phyloP scores from a whole-genome alignment of 148 eudicot genomes.

The Rhododendron henanense region DNA sequence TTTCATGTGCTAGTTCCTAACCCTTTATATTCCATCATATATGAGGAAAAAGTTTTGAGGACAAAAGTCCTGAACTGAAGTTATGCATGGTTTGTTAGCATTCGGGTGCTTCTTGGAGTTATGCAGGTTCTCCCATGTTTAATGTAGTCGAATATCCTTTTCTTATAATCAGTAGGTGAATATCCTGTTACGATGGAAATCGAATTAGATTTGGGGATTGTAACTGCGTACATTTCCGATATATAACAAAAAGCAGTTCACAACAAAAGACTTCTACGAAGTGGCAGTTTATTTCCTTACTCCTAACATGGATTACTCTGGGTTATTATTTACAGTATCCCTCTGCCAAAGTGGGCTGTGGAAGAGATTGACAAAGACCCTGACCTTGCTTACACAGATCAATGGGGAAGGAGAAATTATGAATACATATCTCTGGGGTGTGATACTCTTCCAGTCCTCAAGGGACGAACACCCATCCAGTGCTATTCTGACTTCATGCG shows the following conservation, averaged over 20 bases:
- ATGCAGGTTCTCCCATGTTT: neutral
- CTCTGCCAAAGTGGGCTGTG: slow-evolving; percentile 74
- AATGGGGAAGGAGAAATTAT: slow-evolving; percentile 82
- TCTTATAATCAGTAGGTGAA: neutral
- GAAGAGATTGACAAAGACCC: slow-evolving; percentile 76
- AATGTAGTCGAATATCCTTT: neutral
- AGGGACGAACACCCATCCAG: slow-evolving; percentile 78
- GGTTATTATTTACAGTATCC: slow-evolving; percentile 43
- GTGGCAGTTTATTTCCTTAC: neutral
- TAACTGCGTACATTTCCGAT: neutral
- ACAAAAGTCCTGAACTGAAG: neutral
- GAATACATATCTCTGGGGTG: slow-evolving; percentile 80
- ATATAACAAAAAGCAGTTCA: neutral
- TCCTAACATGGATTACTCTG: slow-evolving; percentile 7
- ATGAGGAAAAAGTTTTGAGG: neutral
- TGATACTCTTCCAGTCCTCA: slow-evolving; percentile 68
- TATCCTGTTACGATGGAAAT: neutral
- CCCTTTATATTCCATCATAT: neutral
- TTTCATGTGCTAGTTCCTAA: neutral
- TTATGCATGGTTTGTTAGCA: neutral
- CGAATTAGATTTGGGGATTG: neutral
- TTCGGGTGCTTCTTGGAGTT: neutral
- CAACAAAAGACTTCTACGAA: neutral
- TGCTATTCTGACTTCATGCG: slow-evolving; percentile 87
- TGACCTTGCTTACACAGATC: slow-evolving; percentile 83